phyloP scores from a whole-genome alignment of 2,329 filamentous ascomycete genomes.

The Diplodia intermedia region DNA sequence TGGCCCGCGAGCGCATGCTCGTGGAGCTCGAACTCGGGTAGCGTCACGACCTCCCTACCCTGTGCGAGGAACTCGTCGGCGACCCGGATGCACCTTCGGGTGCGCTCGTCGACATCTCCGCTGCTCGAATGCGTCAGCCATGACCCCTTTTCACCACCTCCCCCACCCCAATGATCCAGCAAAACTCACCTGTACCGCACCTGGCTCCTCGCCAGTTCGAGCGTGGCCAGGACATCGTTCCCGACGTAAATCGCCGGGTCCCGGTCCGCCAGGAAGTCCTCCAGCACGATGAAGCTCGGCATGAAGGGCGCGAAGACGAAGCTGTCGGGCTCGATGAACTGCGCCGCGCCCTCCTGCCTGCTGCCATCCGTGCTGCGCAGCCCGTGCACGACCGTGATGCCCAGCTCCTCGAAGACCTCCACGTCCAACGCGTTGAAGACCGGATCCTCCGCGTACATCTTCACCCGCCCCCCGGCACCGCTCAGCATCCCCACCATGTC shows the following conservation, averaged over 20 bases:
- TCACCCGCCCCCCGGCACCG: background rate
- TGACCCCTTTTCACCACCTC: background rate
- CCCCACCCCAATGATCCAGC: no score
- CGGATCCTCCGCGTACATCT: constrained; percentile 46
- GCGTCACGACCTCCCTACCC: constrained; percentile 34
- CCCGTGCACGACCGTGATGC: constrained; percentile 35
- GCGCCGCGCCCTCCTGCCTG: constrained; percentile 12
- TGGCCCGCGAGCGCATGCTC: constrained; percentile 44
- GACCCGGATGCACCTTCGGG: constrained; percentile 37
- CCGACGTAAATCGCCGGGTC: constrained; percentile 47
- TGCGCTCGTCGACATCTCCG: constrained; percentile 21
- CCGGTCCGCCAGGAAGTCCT: constrained; percentile 41
- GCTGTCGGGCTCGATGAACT: constrained; percentile 36
- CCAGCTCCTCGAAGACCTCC: constrained; percentile 40
- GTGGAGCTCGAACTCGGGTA: constrained; percentile 44
- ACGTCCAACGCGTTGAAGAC: constrained; percentile 45
- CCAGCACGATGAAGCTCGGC: constrained; percentile 46
- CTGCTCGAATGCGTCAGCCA: background rate
- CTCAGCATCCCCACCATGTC: constrained; percentile 36
- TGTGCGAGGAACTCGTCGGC: constrained; percentile 40
- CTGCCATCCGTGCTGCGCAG: constrained; percentile 35
- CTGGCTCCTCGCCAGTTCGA: constrained; percentile 27
- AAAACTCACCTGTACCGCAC: constrained; percentile 19
- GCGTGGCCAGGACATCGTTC: constrained; percentile 44
- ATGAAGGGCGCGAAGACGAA: constrained; percentile 49